These are phyloP conservation scores for Penicillium sp. DNA, from an alignment of 2,329 filamentous ascomycete genomes.

Conservation along the genomic window DNA sequence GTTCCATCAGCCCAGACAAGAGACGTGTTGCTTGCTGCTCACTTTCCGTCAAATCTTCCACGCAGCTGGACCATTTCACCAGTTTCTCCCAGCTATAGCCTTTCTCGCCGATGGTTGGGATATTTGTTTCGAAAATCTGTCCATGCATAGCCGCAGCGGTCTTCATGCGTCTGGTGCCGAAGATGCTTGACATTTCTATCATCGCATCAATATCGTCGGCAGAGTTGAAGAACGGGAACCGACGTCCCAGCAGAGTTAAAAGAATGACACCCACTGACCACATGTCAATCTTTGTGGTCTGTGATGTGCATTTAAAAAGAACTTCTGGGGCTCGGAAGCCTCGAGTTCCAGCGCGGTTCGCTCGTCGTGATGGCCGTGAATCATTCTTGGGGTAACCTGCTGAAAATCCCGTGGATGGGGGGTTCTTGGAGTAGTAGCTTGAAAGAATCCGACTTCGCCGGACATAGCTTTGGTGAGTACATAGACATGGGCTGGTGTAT, in stretches of 20 bases:
- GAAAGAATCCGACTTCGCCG: slow-evolving; percentile 59
- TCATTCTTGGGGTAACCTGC: slow-evolving; percentile 85
- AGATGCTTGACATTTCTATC: slow-evolving; percentile 96
- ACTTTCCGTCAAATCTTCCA: slow-evolving; percentile 56
- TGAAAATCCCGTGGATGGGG: slow-evolving; percentile 46
- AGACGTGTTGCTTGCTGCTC: slow-evolving; percentile 48
- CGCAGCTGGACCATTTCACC: slow-evolving; percentile 88
- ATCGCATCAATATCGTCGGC: slow-evolving; percentile 97
- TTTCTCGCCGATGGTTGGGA: slow-evolving; percentile 81
- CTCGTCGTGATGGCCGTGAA: slow-evolving; percentile 78
- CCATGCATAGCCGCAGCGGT: slow-evolving; percentile 79
- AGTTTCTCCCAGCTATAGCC: slow-evolving; percentile 92
- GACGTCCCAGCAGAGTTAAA: slow-evolving; percentile 84
- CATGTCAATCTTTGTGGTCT: slow-evolving; percentile 90
- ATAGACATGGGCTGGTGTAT: slow-evolving; percentile 63
- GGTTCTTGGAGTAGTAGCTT: slow-evolving; percentile 58
- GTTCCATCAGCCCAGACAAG: slow-evolving; percentile 43
- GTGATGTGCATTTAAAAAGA: slow-evolving; percentile 92
- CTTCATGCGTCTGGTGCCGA: slow-evolving; percentile 82
- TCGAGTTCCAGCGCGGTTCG: slow-evolving; percentile 90
- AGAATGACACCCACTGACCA: slow-evolving; percentile 98
- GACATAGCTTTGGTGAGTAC: slow-evolving; percentile 62
- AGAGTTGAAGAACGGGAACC: slow-evolving; percentile 98
- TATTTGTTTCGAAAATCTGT: slow-evolving; percentile 85
- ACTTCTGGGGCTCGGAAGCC: slow-evolving; percentile 97